Base-by-base conservation (phyloP, 495 filamentous ascomycete species). In the Cenococcum geophilum region DNA sequence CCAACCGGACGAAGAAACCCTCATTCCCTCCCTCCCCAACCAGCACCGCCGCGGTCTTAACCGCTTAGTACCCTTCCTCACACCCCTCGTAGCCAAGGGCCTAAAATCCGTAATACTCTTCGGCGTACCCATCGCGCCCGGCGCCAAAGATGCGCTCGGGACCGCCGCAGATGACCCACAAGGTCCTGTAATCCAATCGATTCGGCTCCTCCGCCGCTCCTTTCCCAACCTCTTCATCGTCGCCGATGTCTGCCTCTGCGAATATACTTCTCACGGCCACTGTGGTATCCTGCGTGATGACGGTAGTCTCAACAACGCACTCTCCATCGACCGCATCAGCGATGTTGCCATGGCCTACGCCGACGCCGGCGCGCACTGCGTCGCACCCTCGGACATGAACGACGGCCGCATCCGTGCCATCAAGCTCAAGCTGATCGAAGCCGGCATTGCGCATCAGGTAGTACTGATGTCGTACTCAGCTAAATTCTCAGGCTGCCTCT, bases 261-360 rank as follows among this genome's bases (percentile, higher is more conserved):
- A 98, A 74, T 98, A 98, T 75, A 97, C 93, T 6, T 92, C 89
- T n/a, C 93, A 98, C 71, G 93, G 93, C 48, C 93, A 98, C 76
- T 98, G 93, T 72, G 93, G 95, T 48, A 95, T 98, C 64, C 79
- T 97, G 23, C 82, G 89, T 47, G 89, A 96, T 65, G 93, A 98
- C 72, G 91, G 89, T 43, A 86, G 83, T 59, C 81, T 98, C 32
- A 95, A 97, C 80, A 97, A 98, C 72, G 80, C 83, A 27, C 81
- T 92, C 51, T 95, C 89, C 35, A 90, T 97, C 34, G 91, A 97
- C 64, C 86, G 93, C 42, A 92, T 98, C 66, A 89, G 88, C 16
- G 89, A 96, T 73, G 92, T 95, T 18, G 91, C 93, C 16, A 78
- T 97, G 59, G 88, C 92, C 23, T 98, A 97, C 73, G 93, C 95